Evolutionary conservation across 2,329 filamentous ascomycete species (phyloP).

Genomic region (Apiospora sp.): DNA sequence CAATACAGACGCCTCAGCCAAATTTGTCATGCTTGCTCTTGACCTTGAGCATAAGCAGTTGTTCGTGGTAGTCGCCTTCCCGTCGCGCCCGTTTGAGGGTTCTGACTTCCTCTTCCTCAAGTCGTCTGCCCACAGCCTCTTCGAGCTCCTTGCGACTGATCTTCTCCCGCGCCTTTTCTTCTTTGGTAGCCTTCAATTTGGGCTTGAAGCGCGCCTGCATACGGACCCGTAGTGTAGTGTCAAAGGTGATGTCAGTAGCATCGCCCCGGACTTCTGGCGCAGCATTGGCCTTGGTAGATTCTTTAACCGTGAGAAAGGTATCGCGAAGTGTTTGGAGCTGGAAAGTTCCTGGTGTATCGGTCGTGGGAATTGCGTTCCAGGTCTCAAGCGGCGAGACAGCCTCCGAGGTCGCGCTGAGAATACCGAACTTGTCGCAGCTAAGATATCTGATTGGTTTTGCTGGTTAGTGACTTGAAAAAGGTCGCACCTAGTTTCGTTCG

Average conservation of each 20-base stretch:
- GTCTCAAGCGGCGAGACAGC: constrained; percentile 87
- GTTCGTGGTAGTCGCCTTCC: constrained; percentile 91
- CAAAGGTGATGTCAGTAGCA: constrained; percentile 70
- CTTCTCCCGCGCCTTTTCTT: constrained; percentile 84
- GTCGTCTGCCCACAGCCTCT: constrained; percentile 74
- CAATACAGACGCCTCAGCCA: constrained; percentile 46
- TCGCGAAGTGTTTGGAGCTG: constrained; percentile 77
- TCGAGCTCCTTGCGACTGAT: constrained; percentile 88
- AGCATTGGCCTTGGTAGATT: constrained; percentile 58
- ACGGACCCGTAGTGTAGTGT: constrained; percentile 79
- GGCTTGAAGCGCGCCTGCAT: constrained; percentile 98
- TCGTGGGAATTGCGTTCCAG: constrained; percentile 71
- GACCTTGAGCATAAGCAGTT: constrained; percentile 83
- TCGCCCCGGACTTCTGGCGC: constrained; percentile 78
- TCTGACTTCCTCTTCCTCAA: constrained; percentile 88
- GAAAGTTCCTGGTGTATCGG: constrained; percentile 75
- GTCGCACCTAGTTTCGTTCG: neutral
- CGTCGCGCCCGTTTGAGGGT: constrained; percentile 81
- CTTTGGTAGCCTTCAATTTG: constrained; percentile 77
- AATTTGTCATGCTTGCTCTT: constrained; percentile 95
- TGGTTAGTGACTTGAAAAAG: constrained; percentile 21
- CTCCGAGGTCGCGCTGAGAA: constrained; percentile 78
- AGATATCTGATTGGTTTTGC: constrained; percentile 68
- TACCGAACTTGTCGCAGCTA: constrained; percentile 83
- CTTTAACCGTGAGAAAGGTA: constrained; percentile 71